Base-by-base conservation (phyloP, 2,329 filamentous ascomycete species). In the Lasiodiplodia theobromae region DNA sequence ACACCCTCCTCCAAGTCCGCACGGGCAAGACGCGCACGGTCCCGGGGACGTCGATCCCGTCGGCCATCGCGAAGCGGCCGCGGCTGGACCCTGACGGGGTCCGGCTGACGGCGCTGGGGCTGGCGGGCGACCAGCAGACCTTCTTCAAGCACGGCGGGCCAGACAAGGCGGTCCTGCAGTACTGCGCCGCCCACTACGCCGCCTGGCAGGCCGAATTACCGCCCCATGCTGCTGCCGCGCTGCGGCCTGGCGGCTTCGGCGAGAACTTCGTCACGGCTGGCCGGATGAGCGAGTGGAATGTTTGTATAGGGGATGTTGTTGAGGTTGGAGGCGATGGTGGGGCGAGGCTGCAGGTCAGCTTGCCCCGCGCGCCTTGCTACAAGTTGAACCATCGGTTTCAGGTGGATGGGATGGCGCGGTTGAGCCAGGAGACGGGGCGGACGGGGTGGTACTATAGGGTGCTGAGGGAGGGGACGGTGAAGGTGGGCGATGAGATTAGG, bases 361-460 rank as follows among this genome's bases (percentile, higher is more conserved):
- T 90, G 28, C 89, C 89, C 0, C 83, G 89, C 18, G 85, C 88
- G 71, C 89, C 89, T 11, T 91, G 89, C 78, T 91, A 86, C 79
- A 91, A 91, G 74, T 83, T 91, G 10, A 91, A 91, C 74, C 88
- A 91, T 72, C 87, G 89, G 1, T 91, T 91, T 75, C 82, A 85
- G 40, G 79, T 89, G 11, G 87, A 87, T 72, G 86, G 88, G 70
- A 90, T 91, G 76, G 86, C 88, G 4, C 85, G 85, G 0, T 80
- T 83, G 23, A 86, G 87, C 0, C 89, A 86, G 77, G 82, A 84
- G 70, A 80, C 80, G 2, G 86, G 86, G 68, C 84, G 88, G 1
- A 90, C 88, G 0, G 89, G 89, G 0, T 91, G 88, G 89, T 87
- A 90, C 74, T 91, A 90, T 71, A 85, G 88, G 2, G 86, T 91